Evolutionary conservation across 2,329 filamentous ascomycete genomes (phyloP).

Genomic region (Paraconiothyrium sp.): DNA sequence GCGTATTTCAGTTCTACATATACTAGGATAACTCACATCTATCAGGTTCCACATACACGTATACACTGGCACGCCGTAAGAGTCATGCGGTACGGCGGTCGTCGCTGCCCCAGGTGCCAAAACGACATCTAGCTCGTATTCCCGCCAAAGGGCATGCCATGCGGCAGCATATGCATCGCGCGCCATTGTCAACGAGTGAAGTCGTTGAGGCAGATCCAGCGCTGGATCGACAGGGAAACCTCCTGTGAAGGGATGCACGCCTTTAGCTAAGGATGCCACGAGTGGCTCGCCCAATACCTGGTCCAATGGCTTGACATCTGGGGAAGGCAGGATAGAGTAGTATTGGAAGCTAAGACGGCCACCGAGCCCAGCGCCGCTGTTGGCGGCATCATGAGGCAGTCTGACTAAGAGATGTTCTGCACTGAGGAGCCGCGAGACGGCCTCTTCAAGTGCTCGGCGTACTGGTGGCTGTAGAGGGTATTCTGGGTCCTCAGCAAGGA

Average conservation of each 20-base stretch:
- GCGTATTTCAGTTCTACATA: not conserved
- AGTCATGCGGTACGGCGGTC: not conserved
- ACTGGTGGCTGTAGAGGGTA: conserved; percentile 1
- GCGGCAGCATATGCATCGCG: not conserved
- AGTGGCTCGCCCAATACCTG: not conserved
- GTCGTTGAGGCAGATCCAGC: not conserved
- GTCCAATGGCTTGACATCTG: not conserved
- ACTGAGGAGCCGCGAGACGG: not conserved
- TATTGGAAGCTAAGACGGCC: not conserved
- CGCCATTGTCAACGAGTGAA: not conserved
- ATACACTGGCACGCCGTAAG: not conserved
- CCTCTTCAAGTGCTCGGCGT: not conserved
- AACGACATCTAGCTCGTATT: not conserved
- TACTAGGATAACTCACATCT: not conserved
- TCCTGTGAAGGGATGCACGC: not conserved
- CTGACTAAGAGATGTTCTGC: not conserved
- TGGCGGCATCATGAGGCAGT: not conserved
- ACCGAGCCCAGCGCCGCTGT: conserved; percentile 3
- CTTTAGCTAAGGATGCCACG: not conserved
- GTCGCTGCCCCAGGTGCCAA: not conserved
- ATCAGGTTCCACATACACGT: not conserved
- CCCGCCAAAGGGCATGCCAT: not conserved
- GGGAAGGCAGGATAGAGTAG: not conserved
- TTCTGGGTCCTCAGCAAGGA: not conserved
- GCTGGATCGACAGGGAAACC: not conserved